Percentiles rank a stretch among this genome's conserved stretches.
These are phyloP conservation scores for Boletales sp. DNA, from an alignment of 768 basidiomycete genomes.

Conservation along the genomic window DNA sequence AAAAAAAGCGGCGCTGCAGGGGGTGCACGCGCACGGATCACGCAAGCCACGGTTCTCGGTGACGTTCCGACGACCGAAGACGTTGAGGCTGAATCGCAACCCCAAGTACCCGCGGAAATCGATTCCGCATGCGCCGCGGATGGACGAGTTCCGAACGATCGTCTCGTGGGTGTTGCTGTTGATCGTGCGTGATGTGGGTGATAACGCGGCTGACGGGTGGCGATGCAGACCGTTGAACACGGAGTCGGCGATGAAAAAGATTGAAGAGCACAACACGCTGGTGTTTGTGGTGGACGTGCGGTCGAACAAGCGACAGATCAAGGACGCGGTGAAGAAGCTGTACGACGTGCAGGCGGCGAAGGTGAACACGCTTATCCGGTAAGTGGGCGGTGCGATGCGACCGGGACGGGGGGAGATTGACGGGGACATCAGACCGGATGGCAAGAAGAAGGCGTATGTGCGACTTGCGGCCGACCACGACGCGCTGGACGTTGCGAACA, in stretches of 20 bases:
- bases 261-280: slow-evolving; percentile 98
- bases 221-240: slow-evolving; percentile 77
- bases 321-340: slow-evolving; percentile 98
- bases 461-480: slow-evolving; percentile 94
- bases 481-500: slow-evolving; percentile 96
- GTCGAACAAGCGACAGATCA: slow-evolving; percentile 98
- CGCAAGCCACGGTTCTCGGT: slow-evolving; percentile 85
- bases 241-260: slow-evolving; percentile 99
- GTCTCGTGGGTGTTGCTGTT: slow-evolving; percentile 60
- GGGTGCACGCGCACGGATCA: slow-evolving; percentile 66
- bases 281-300: slow-evolving; percentile 96
- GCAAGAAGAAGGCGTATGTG: slow-evolving; percentile 99
- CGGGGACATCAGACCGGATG: slow-evolving; percentile 69
- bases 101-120: slow-evolving; percentile 97
- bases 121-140: slow-evolving; percentile 85
- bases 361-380: slow-evolving; percentile 98
- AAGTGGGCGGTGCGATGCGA: slow-evolving; percentile 23
- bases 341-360: slow-evolving; percentile 96
- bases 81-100: slow-evolving; percentile 74
- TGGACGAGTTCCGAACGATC: slow-evolving; percentile 97
- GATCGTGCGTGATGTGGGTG: neutral
- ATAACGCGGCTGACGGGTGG: neutral
- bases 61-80: slow-evolving; percentile 96
- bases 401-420: neutral
- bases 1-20: slow-evolving; percentile 95